Percentiles rank a stretch among this genome's conserved stretches.
These are phyloP conservation scores for Cryptosporidium xiaoi DNA, from an alignment of 169 alveolate genomes.

Conservation along the genomic window DNA sequence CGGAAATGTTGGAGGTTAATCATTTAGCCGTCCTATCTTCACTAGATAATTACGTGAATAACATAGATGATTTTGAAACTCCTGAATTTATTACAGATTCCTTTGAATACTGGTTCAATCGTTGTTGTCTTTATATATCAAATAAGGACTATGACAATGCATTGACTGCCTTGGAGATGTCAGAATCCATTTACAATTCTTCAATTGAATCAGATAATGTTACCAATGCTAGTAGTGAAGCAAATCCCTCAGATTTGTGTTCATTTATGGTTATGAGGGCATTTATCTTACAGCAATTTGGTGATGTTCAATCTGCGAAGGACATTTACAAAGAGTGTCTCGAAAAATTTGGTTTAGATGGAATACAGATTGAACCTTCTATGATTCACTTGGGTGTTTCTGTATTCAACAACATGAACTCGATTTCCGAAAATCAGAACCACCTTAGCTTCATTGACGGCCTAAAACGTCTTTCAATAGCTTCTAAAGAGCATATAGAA, in stretches of 20 bases:
- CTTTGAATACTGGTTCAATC: slow-evolving; percentile 67
- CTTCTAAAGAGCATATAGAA: slow-evolving; percentile 61
- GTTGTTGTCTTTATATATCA: slow-evolving; percentile 28
- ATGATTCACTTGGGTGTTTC: slow-evolving; percentile 62
- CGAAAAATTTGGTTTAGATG: slow-evolving; percentile 31
- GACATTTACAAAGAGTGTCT: slow-evolving; percentile 28
- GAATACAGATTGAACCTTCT: slow-evolving; percentile 48
- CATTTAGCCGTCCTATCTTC: slow-evolving; percentile 47
- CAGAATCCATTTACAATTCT: slow-evolving; percentile 30
- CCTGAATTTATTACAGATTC: slow-evolving; percentile 28
- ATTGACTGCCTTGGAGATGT: slow-evolving; percentile 54
- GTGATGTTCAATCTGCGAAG: slow-evolving; percentile 23
- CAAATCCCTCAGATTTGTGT: slow-evolving; percentile 39
- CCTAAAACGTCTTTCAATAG: slow-evolving; percentile 64
- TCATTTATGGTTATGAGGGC: slow-evolving; percentile 57
- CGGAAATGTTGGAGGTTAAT: slow-evolving; percentile 37
- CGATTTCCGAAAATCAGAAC: slow-evolving; percentile 7
- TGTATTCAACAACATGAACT: slow-evolving; percentile 13
- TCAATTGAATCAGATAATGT: neutral
- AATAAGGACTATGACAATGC: slow-evolving; percentile 46
- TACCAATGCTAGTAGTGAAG: neutral
- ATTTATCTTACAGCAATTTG: slow-evolving; percentile 38
- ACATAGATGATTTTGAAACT: slow-evolving; percentile 19
- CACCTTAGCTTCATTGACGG: slow-evolving; percentile 43
- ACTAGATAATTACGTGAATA: neutral